Evolutionary conservation across 2,329 filamentous ascomycete species (phyloP).

Genomic region (Colletotrichum endophyticum): DNA sequence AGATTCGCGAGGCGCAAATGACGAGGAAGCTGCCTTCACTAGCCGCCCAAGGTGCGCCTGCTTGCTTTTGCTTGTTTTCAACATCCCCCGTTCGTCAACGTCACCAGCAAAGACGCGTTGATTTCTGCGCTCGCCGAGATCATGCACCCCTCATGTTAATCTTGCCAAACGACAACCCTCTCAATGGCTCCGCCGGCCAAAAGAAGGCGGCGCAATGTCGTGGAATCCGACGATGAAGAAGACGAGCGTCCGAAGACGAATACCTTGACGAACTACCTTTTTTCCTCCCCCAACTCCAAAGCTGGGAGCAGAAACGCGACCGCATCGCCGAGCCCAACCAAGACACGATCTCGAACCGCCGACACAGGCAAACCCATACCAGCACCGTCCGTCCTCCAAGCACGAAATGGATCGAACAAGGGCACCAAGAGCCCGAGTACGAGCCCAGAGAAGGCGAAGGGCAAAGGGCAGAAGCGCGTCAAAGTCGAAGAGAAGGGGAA

Average conservation of each 20-base stretch:
- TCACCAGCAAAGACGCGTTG: background rate
- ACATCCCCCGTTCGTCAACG: background rate
- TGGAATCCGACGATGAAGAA: slow-evolving; percentile 56
- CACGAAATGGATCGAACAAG: slow-evolving; percentile 25
- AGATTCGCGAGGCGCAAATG: slow-evolving; percentile 6
- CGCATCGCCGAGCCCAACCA: slow-evolving; percentile 47
- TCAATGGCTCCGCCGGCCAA: slow-evolving; percentile 64
- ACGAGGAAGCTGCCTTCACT: slow-evolving; percentile 12
- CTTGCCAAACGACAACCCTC: background rate
- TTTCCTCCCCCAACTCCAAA: slow-evolving; percentile 55
- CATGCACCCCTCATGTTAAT: slow-evolving; percentile 16
- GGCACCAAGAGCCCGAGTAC: slow-evolving; percentile 42
- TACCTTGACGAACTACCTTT: slow-evolving; percentile 57
- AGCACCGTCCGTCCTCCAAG: slow-evolving; percentile 25
- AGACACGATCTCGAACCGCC: slow-evolving; percentile 21
- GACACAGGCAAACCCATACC: background rate
- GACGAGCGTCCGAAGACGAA: slow-evolving; percentile 44
- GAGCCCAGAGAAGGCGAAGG: slow-evolving; percentile 54
- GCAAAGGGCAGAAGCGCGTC: slow-evolving; percentile 32
- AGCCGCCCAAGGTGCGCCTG: background rate
- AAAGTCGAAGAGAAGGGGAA: slow-evolving; percentile 56
- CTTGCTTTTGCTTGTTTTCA: background rate
- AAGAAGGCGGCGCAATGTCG: slow-evolving; percentile 62
- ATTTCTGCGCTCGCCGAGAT: background rate
- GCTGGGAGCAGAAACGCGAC: slow-evolving; percentile 34